A percentile compares a stretch with the other conserved stretches of the same genome.
phyloP scores from a whole-genome alignment of 1,284 basidiomycete genomes.

The Taiwanofungus camphoratus region DNA sequence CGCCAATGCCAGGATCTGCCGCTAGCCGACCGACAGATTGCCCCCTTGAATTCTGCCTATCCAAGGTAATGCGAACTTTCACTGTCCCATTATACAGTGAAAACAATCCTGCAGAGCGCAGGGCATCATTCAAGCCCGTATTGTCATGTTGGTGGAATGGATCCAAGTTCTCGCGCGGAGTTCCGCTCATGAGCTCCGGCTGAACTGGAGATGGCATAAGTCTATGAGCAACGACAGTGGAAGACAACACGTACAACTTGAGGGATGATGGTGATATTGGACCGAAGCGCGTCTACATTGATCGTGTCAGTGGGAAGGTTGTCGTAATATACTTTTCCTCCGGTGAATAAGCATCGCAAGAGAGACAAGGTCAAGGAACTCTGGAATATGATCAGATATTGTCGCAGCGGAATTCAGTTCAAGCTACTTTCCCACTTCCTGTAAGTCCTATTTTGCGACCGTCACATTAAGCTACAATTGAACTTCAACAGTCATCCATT shows the following conservation, averaged over 20 bases:
- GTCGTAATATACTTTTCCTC: slow-evolving; percentile 37
- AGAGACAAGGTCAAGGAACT: slow-evolving; percentile 40
- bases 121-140: slow-evolving; percentile 45
- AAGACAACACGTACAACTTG: slow-evolving; percentile 24
- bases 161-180: slow-evolving; percentile 54
- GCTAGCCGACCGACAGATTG: slow-evolving; percentile 68
- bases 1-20: slow-evolving; percentile 58
- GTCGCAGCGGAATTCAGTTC: slow-evolving; percentile 23
- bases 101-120: slow-evolving; percentile 51
- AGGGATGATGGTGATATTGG: slow-evolving; percentile 43
- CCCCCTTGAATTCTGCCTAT: slow-evolving; percentile 47
- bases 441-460: slow-evolving; percentile 58
- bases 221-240: not conserved
- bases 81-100: slow-evolving; percentile 44
- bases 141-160: slow-evolving; percentile 75
- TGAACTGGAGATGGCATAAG: slow-evolving; percentile 17
- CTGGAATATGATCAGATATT: slow-evolving; percentile 32
- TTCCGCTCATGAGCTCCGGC: slow-evolving; percentile 62
- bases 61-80: slow-evolving; percentile 42
- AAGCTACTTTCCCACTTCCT: slow-evolving; percentile 61
- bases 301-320: slow-evolving; percentile 31
- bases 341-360: slow-evolving; percentile 41
- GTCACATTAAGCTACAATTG: not conserved
- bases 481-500: slow-evolving; percentile 5
- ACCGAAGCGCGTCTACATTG: slow-evolving; percentile 53